phyloP scores from a whole-genome alignment of 139 green algal genomes.

The Yamagishiella unicocca region DNA sequence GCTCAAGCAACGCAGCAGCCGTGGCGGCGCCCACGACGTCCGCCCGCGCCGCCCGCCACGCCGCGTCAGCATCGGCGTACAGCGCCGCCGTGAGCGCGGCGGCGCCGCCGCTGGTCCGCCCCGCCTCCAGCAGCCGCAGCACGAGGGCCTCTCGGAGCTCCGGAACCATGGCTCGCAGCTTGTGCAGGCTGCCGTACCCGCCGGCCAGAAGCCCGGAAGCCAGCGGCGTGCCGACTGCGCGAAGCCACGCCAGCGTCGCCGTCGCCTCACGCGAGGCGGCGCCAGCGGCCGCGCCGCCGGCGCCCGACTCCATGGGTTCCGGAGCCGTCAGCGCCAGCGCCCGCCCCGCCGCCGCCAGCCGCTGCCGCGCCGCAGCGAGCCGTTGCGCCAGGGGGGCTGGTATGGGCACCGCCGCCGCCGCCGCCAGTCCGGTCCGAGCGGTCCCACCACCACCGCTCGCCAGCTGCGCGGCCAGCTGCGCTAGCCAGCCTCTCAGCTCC shows the following conservation, averaged over 20 bases:
- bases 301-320: not conserved
- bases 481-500: constrained; percentile 9
- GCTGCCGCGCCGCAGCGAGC: not conserved
- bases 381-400: not conserved
- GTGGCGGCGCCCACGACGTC: not conserved
- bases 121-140: constrained; percentile 37
- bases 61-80: constrained; percentile 23
- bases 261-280: not conserved
- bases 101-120: not conserved
- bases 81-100: constrained; percentile 7
- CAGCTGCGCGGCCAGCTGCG: not conserved
- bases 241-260: constrained; percentile 10
- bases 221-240: constrained; percentile 8
- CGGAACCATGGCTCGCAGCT: not conserved
- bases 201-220: constrained; percentile 13
- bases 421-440: not conserved
- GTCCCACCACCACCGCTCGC: not conserved
- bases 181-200: constrained; percentile 9
- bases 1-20: not conserved
- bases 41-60: not conserved
- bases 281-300: not conserved
- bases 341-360: not conserved
- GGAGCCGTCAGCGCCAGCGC: not conserved
- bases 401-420: not conserved
- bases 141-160: constrained; percentile 32